A percentile compares a stretch with the other conserved stretches of the same genome.
Conservation (phyloP, 345 rosid genomes). For the Hypericum perforatum region DNA sequence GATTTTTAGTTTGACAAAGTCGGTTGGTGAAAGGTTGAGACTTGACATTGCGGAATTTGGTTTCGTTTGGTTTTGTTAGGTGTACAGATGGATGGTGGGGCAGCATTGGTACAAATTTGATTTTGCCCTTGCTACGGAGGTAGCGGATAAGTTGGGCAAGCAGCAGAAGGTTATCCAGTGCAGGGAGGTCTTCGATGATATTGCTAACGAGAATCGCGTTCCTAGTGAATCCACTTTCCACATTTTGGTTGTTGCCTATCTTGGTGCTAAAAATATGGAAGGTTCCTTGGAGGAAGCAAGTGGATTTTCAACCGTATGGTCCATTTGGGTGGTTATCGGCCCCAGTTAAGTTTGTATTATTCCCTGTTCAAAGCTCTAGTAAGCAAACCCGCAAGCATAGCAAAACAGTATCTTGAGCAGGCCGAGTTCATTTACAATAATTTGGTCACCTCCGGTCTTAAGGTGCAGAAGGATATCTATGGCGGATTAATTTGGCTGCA, state of each 20-base stretch:
- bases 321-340: conserved; percentile 79
- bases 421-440: conserved; percentile 81
- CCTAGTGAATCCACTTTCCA: conserved; percentile 89
- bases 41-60: not conserved
- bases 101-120: conserved; percentile 77
- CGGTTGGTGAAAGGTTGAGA: not conserved
- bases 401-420: conserved; percentile 58
- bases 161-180: conserved; percentile 68
- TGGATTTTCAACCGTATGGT: conserved; percentile 75
- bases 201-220: conserved; percentile 76
- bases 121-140: conserved; percentile 82
- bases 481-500: conserved; percentile 73
- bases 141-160: conserved; percentile 81
- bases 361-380: conserved; percentile 68
- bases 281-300: conserved; percentile 80
- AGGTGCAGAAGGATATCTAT: conserved; percentile 61
- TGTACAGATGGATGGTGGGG: conserved; percentile 87
- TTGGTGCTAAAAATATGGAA: conserved; percentile 42
- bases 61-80: conserved; percentile 28
- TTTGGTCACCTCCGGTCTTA: conserved; percentile 51
- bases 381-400: conserved; percentile 39
- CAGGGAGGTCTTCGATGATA: conserved; percentile 66
- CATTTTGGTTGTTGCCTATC: conserved; percentile 66
- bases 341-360: conserved; percentile 61
- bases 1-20: too few species aligned